These are phyloP conservation scores for Chaetomium sp. DNA, from an alignment of 2,329 filamentous ascomycete species.

Conservation along the genomic window DNA sequence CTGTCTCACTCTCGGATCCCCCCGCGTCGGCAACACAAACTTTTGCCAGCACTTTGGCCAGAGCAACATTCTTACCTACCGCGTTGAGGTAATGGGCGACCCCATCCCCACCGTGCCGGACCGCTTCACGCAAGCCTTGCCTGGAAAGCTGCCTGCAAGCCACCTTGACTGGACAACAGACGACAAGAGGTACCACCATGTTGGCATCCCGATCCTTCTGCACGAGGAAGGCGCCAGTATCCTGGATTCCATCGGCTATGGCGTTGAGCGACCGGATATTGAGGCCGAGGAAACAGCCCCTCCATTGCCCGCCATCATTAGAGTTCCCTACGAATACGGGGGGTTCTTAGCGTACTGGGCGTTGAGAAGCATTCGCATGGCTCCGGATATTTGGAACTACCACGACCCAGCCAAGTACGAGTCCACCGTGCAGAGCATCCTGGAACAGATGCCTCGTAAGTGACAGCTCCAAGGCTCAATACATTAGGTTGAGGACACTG, in stretches of 20 bases:
- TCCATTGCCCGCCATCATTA: neutral
- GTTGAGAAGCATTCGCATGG: neutral
- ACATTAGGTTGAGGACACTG: too few species aligned
- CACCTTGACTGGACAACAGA: neutral
- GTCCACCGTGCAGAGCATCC: neutral
- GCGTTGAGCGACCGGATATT: slow-evolving; percentile 6
- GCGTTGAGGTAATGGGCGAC: slow-evolving; percentile 1
- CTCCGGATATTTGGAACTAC: neutral
- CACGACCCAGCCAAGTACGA: slow-evolving; percentile 1
- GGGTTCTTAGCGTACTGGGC: slow-evolving; percentile 4
- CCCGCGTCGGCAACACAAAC: slow-evolving; percentile 5
- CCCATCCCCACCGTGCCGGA: slow-evolving; percentile 11
- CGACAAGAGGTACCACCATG: slow-evolving; percentile 4
- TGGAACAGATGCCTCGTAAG: neutral
- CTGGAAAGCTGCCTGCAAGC: neutral
- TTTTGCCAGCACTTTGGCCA: neutral
- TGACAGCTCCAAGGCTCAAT: neutral
- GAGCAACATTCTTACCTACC: slow-evolving; percentile 2
- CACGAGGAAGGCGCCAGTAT: neutral
- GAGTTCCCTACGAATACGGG: slow-evolving; percentile 1
- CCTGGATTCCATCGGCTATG: neutral
- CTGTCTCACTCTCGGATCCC: slow-evolving; percentile 6
- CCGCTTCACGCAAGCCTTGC: slow-evolving; percentile 10
- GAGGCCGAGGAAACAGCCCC: slow-evolving; percentile 3
- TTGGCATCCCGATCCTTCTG: slow-evolving; percentile 4